Conservation (phyloP, 768 basidiomycete genomes). For the Boletales sp. region DNA sequence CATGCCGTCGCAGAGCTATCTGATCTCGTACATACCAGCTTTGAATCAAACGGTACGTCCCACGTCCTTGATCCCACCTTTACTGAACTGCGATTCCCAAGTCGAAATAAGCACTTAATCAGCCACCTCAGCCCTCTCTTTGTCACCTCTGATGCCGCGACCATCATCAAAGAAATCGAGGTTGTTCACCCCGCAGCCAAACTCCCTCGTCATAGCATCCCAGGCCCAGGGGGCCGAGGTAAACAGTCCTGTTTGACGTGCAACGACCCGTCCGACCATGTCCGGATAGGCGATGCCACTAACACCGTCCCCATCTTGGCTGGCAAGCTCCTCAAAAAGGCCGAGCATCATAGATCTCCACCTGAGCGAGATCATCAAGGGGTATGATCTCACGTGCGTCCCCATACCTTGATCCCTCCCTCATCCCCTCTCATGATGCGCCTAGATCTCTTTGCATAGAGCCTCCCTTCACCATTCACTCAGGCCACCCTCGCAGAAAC, state of each 20-base stretch:
- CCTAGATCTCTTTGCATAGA: constrained; percentile 65
- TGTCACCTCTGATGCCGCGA: constrained; percentile 98
- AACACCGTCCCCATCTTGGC: constrained; percentile 94
- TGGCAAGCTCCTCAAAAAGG: constrained; percentile 91
- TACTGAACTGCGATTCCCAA: constrained; percentile 36
- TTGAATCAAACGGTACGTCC: constrained; percentile 87
- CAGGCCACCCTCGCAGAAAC: constrained; percentile 67
- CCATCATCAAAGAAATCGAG: constrained; percentile 96
- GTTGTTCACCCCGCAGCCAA: constrained; percentile 99
- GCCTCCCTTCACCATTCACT: constrained; percentile 69
- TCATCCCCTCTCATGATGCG: no score
- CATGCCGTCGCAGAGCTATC: constrained; percentile 94
- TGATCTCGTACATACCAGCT: constrained; percentile 93
- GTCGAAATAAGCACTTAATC: constrained; percentile 95
- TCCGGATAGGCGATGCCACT: constrained; percentile 94
- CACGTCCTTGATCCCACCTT: neutral
- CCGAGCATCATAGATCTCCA: constrained; percentile 96
- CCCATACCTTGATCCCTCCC: neutral
- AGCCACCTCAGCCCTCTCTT: constrained; percentile 95
- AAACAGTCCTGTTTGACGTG: neutral
- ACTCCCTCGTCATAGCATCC: constrained; percentile 96
- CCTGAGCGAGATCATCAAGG: constrained; percentile 91
- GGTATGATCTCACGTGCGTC: constrained; percentile 94
- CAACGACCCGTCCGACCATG: neutral
- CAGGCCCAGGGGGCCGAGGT: constrained; percentile 96